These are phyloP conservation scores for Starmerella roubikii DNA, from an alignment of 805 yeast genomes.

Conservation along the genomic window DNA sequence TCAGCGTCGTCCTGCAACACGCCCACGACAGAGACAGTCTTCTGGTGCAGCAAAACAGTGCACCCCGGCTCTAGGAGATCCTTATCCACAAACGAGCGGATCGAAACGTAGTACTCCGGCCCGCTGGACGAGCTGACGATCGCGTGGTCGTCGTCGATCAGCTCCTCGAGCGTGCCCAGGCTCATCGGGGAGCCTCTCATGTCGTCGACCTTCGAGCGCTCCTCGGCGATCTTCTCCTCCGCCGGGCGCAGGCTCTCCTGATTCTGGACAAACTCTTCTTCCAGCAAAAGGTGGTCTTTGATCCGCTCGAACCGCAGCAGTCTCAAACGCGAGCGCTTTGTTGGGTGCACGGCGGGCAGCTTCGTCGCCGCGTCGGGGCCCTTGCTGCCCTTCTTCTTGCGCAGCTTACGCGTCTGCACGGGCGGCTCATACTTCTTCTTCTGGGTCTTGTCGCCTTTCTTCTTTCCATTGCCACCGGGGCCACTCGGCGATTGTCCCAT, in stretches of 20 bases:
- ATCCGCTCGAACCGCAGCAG: constrained; percentile 86
- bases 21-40: constrained; percentile 92
- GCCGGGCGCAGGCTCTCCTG: constrained; percentile 92
- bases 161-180: constrained; percentile 91
- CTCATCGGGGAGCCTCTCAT: constrained; percentile 94
- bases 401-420: constrained; percentile 73
- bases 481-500: constrained; percentile 24
- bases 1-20: constrained; percentile 97
- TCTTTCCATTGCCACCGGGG: constrained; percentile 21
- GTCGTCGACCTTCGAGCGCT: constrained; percentile 87
- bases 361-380: constrained; percentile 78
- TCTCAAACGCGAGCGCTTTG: constrained; percentile 85
- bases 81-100: constrained; percentile 91
- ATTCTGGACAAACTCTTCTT: constrained; percentile 90
- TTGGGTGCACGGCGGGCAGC: constrained; percentile 79
- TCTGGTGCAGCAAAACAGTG: constrained; percentile 87
- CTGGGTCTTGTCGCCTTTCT: constrained; percentile 42
- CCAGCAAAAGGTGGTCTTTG: constrained; percentile 86
- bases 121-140: constrained; percentile 93
- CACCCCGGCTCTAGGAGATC: constrained; percentile 94
- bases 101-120: constrained; percentile 93
- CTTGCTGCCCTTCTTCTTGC: constrained; percentile 76
- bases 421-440: constrained; percentile 84
- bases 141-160: constrained; percentile 97
- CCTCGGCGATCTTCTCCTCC: constrained; percentile 93